Evolutionary conservation across 1,284 basidiomycete genomes (phyloP), one percentile per base, ranked within the genome.

Genomic region (Trametes pubescens): DNA sequence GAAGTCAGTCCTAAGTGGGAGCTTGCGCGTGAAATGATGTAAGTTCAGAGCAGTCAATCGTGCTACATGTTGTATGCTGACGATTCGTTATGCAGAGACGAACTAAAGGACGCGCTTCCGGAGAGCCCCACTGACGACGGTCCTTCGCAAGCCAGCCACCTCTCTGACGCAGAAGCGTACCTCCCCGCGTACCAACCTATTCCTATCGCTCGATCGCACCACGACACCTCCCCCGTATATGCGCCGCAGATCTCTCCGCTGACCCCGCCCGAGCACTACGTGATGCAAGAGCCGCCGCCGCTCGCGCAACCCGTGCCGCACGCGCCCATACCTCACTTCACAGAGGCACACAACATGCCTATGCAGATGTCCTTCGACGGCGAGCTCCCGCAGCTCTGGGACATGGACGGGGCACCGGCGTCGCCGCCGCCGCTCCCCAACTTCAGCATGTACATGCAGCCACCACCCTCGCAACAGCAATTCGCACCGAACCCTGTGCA

Each of bases 1-100:
- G 71, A 72, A 58, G 71, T 74, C 8, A 67, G 67, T 13, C 60
- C 71, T 10, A 69, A 72, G 37, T 75, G 73, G 74, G 75, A 76
- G 53, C 66, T 72, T 0, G 76, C 75, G 0, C 67, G 70, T 22
- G 69, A 73, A 47, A 73, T 64, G 57, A 63, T 73, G 75, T 76
- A 51, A 69, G 72, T 60, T 29, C 22, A 26, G 24, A 32, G 18
- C 16, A 18, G 29, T 35, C 22, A 29, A 4, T 22, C 9, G 21
- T 18, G 11, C 29, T n/a, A 22, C 40, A 44, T 44, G 24, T 10
- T 49, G 29, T 8, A 8, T 32, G 18, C 21, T 43, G 56, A 43
- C 44, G 40, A 43, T 2, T 2, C 21, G 35, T 34, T 22, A 11
- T 34, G 11, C 44, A 73, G 72, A n/a, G 67, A 70, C 38, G 67